Conservation (phyloP, 192 early-diverging fungal species). For the Linderina pennispora region DNA sequence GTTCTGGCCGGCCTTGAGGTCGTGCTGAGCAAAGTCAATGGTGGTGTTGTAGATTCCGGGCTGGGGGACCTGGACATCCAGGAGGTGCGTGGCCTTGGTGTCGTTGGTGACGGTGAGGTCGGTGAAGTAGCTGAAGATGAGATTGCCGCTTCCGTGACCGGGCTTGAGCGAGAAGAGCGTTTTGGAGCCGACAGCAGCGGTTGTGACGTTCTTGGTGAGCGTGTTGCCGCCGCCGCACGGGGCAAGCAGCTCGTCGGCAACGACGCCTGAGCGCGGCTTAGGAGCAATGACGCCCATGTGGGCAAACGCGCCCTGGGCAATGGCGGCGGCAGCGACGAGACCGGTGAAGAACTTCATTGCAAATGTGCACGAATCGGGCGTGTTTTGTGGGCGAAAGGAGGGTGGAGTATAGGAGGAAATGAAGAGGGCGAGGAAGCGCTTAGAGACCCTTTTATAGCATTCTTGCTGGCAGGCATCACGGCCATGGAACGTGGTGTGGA, state of each 20-base stretch:
- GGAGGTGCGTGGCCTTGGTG: conserved; percentile 11
- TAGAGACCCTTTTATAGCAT: too few species aligned
- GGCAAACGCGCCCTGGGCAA: conserved; percentile 26
- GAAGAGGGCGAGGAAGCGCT: too few species aligned
- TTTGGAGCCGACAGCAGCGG: conserved; percentile 24
- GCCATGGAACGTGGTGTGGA: too few species aligned
- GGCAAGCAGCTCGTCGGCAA: conserved; percentile 20
- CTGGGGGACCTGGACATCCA: conserved; percentile 13
- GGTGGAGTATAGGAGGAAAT: background rate
- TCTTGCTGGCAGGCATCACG: too few species aligned
- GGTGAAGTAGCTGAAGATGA: conserved; percentile 45
- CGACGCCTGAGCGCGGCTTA: conserved; percentile 31
- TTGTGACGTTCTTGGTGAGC: conserved; percentile 31
- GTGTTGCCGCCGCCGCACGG: conserved; percentile 38
- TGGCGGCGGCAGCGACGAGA: conserved; percentile 13
- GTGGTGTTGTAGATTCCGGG: conserved; percentile 23
- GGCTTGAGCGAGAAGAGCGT: conserved; percentile 23
- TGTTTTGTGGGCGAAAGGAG: background rate
- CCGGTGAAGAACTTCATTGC: conserved; percentile 34
- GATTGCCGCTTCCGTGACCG: conserved; percentile 29
- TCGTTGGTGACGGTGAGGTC: conserved; percentile 27
- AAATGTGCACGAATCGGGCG: background rate
- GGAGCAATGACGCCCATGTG: conserved; percentile 33
- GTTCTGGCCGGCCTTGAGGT: conserved; percentile 30
- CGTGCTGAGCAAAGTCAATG: conserved; percentile 25